phyloP scores from a whole-genome alignment of 2,329 filamentous ascomycete species.

The Xylariales sp. region DNA sequence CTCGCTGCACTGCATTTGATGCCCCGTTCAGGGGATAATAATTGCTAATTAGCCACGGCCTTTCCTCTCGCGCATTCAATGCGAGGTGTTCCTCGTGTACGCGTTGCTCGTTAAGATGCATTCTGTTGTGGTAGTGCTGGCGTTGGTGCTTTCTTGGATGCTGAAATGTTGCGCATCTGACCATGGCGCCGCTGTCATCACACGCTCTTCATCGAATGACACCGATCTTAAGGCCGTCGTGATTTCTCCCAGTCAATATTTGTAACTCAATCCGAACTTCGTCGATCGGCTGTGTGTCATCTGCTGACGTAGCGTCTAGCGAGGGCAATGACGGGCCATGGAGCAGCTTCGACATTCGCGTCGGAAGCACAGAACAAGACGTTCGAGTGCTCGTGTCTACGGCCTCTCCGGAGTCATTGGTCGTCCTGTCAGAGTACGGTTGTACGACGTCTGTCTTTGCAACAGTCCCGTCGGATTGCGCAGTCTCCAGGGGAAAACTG shows the following conservation, averaged over 20 bases:
- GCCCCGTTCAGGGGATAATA: no score
- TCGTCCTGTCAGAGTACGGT: slow-evolving; percentile 25
- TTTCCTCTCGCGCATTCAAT: no score
- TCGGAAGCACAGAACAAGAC: slow-evolving; percentile 32
- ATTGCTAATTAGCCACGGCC: no score
- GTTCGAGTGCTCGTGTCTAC: slow-evolving; percentile 35
- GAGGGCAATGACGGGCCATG: slow-evolving; percentile 37
- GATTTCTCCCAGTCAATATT: slow-evolving; percentile 32
- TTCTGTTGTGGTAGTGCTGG: slow-evolving; percentile 9
- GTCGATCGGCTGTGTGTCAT: background rate
- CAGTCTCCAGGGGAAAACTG: slow-evolving; percentile 28
- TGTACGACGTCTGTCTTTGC: slow-evolving; percentile 28
- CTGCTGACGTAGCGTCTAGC: slow-evolving; percentile 17
- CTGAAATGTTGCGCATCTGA: slow-evolving; percentile 10
- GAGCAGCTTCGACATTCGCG: slow-evolving; percentile 33
- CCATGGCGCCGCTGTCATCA: slow-evolving; percentile 5
- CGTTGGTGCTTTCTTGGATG: slow-evolving; percentile 10
- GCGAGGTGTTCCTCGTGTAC: no score
- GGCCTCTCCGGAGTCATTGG: slow-evolving; percentile 30
- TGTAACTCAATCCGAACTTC: slow-evolving; percentile 23
- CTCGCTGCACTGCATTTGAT: no score
- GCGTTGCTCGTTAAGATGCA: slow-evolving; percentile 13
- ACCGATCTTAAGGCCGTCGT: slow-evolving; percentile 15
- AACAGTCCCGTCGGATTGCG: slow-evolving; percentile 29
- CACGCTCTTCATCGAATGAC: no score